Evolutionary conservation across 495 filamentous ascomycete genomes (phyloP).

Genomic region (Xylaria castorea): DNA sequence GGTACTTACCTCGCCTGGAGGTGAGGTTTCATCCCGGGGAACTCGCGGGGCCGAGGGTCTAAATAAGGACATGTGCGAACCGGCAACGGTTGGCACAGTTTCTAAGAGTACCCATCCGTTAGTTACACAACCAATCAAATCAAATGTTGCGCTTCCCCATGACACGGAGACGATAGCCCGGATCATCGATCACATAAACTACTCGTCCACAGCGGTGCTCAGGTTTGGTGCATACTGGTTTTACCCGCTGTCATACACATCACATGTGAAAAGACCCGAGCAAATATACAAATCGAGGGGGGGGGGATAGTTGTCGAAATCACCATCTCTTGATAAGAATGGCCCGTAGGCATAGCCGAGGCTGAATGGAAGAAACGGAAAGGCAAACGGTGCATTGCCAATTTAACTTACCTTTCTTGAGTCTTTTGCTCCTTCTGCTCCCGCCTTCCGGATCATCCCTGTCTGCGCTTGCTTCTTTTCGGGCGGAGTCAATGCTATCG

Average conservation of each 20-base stretch:
- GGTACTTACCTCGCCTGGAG: constrained; percentile 74
- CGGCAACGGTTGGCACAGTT: constrained; percentile 86
- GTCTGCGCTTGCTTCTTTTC: constrained; percentile 64
- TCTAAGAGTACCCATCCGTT: constrained; percentile 60
- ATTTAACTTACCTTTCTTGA: constrained; percentile 78
- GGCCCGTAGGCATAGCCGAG: neutral
- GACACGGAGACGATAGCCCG: neutral
- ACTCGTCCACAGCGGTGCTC: neutral
- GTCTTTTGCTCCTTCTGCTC: constrained; percentile 87
- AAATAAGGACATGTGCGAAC: constrained; percentile 95
- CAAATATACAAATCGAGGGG: neutral
- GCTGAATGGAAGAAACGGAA: neutral
- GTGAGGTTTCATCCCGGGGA: constrained; percentile 68
- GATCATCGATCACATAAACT: neutral
- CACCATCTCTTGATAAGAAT: neutral
- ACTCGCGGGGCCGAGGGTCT: constrained; percentile 78
- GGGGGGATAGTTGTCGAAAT: neutral
- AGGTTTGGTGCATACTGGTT: neutral
- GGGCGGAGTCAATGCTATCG: constrained; percentile 67
- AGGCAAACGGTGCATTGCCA: neutral
- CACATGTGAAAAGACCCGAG: neutral
- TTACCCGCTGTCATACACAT: neutral
- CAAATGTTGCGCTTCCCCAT: neutral
- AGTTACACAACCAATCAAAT: constrained; percentile 42
- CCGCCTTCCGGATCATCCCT: constrained; percentile 72